Base-by-base conservation (phyloP, 805 yeast species). In the Myxozyma kluyveri region DNA sequence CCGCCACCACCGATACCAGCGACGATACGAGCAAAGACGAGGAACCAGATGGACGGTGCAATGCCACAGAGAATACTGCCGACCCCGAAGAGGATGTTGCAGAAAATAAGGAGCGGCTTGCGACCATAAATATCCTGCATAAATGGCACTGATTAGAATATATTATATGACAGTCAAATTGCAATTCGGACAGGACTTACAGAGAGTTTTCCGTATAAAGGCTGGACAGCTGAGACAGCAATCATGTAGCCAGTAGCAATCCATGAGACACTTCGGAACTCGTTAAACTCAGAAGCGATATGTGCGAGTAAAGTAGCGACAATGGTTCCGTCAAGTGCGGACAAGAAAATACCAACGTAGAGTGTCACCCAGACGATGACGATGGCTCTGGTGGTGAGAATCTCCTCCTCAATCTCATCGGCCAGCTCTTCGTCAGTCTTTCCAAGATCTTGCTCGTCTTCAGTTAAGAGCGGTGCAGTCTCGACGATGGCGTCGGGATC, bases 1-100 rank as follows among this genome's bases (percentile, higher is more conserved):
- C 96, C 96, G 4, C 95, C 93, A n/a, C 95, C 96, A 10, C 96
- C 96, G 50, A 86, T 77, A 18, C 96, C 96, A 23, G 95, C 82
- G 45, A 88, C 73, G 55, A 87, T 83, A 61, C 95, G 74, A 0
- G 64, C 65, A 31, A 32, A 36, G 2, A 62, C 59, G n/a, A 62
- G 52, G 35, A 49, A 42, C 56, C 55, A 47, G 31, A 57, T 33
- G 12, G 33, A 23, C 3, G 53, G 54, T 10, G 62, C 50, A 18
- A 54, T 37, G 0, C 86, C 90, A 50, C 81, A 77, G 24, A 77
- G 50, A 12, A 73, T 60, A 61, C 81, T 77, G 21, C 83, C 83
- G 17, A 76, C 18, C 1, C 73, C 78, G 60, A 79, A 79, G 50
- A 71, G 61, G n/a, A 67, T 49, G 39, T 74, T 72, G 35, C 79